Evolutionary conservation across 2,329 filamentous ascomycete species (phyloP).

Genomic region (Aspergillus puulaauensis): DNA sequence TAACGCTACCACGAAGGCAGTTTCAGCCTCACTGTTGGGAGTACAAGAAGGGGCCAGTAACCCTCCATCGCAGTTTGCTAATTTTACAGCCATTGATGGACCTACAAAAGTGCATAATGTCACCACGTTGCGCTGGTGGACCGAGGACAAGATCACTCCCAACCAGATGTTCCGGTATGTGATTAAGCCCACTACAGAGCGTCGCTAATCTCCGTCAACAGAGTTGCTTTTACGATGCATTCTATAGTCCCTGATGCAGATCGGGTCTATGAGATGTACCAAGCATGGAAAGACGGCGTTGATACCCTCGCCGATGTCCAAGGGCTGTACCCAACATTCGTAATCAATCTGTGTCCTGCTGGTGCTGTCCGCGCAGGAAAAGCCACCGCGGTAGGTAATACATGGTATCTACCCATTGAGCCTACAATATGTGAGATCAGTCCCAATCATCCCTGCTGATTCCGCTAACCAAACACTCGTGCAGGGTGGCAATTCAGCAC

Average conservation of each 20-base stretch:
- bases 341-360: constrained; percentile 31
- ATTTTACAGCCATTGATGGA: constrained; percentile 32
- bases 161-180: constrained; percentile 38
- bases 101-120: constrained; percentile 26
- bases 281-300: constrained; percentile 36
- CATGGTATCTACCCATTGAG: constrained; percentile 36
- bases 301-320: constrained; percentile 35
- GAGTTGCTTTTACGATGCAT: constrained; percentile 31
- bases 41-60: constrained; percentile 34
- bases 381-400: constrained; percentile 41
- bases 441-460: neutral
- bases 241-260: constrained; percentile 38
- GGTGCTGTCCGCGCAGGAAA: constrained; percentile 29
- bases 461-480: neutral
- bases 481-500: constrained; percentile 43
- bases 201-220: too few species aligned
- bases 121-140: constrained; percentile 27
- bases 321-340: constrained; percentile 40
- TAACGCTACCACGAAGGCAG: constrained; percentile 24
- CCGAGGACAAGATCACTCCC: constrained; percentile 27
- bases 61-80: constrained; percentile 33
- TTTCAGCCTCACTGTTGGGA: constrained; percentile 29
- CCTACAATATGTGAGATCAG: constrained; percentile 30
- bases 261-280: constrained; percentile 32
- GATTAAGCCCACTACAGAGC: neutral